Percentiles rank a stretch among this genome's conserved stretches.
phyloP scores from a whole-genome alignment of 306 rosid species.

The Delonix regia region DNA sequence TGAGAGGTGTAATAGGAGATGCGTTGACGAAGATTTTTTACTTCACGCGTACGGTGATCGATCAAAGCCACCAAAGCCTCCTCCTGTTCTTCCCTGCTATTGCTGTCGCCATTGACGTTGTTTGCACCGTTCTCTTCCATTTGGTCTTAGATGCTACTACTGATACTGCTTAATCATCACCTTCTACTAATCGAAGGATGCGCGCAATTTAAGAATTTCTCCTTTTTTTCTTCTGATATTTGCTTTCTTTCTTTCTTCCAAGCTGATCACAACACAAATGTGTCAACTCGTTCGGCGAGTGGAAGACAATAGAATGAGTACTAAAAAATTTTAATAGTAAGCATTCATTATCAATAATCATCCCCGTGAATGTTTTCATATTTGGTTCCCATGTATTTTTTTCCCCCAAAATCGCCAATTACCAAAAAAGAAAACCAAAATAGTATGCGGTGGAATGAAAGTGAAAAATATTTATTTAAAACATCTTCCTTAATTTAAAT shows the following conservation, averaged over 20 bases:
- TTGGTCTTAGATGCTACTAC: conserved; percentile 7
- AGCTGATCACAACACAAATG: not conserved
- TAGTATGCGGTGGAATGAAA: too few species aligned
- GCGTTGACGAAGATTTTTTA: conserved; percentile 45
- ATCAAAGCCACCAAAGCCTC: conserved; percentile 65
- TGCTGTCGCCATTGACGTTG: not conserved
- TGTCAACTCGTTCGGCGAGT: not conserved
- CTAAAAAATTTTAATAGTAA: not conserved
- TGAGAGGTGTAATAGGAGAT: conserved; percentile 56
- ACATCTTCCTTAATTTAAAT: too few species aligned
- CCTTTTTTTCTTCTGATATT: not conserved
- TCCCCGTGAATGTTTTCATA: too few species aligned
- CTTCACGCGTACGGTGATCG: conserved; percentile 66
- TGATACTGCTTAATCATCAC: not conserved
- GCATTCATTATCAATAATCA: not conserved
- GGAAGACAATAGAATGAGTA: not conserved
- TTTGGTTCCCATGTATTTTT: too few species aligned
- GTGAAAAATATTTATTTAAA: too few species aligned
- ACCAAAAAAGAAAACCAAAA: not conserved
- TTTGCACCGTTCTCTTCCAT: conserved; percentile 33
- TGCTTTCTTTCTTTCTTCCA: not conserved
- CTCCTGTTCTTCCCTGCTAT: conserved; percentile 58
- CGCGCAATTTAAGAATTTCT: not conserved
- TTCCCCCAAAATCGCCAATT: not conserved
- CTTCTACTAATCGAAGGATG: conserved; percentile 22